Evolutionary conservation across 768 basidiomycete species (phyloP), one percentile per base, ranked within the genome.

Genomic region (Mycena polygramma): DNA sequence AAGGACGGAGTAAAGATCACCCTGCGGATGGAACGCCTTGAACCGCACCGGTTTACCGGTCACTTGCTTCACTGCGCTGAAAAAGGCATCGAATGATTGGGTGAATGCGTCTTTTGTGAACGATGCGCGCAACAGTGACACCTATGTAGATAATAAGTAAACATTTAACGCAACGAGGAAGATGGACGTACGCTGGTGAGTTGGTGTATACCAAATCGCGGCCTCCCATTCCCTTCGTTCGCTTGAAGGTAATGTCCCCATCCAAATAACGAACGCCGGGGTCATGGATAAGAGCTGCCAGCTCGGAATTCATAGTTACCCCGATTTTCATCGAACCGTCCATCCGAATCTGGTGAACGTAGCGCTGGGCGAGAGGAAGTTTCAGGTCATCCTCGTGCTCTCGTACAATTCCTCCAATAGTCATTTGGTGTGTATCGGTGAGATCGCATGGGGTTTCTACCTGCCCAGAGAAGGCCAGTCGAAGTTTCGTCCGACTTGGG

Each of bases 191-290:
- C 48, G 65, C 24, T 66, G 26, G 48, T 10, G 1, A 0, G 35
- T 20, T 8, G 57, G 55, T 2, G 64, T 58, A 36, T 63, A 63
- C 69, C 69, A 70, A 7, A 64, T 53, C 1, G 35, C 46, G 4
- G 45, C 62, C 55, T 70, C 69, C 63, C 63, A 70, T 36, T 70
- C 63, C 69, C 13, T 45, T 57, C 1, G 41, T 46, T 0, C 51
- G 55, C 57, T 57, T 57, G 24, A 66, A 66, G 3, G 65, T 58
- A 49, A 66, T 58, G 20, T 66, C 65, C 7, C 65, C 45, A 11
- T 35, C 49, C 13, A 58, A 3, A 52, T 11, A 66, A 19, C 46
- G 22, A 26, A 66, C 57, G 4, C 57, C 65, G 15, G 20, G 17
- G 14, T 58, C 63, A 20, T 65, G 69, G 7, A 70, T 15, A 11